Base-by-base conservation (phyloP, 108 stramenopile genomes). In the Cyclostephanos invisitatus region DNA sequence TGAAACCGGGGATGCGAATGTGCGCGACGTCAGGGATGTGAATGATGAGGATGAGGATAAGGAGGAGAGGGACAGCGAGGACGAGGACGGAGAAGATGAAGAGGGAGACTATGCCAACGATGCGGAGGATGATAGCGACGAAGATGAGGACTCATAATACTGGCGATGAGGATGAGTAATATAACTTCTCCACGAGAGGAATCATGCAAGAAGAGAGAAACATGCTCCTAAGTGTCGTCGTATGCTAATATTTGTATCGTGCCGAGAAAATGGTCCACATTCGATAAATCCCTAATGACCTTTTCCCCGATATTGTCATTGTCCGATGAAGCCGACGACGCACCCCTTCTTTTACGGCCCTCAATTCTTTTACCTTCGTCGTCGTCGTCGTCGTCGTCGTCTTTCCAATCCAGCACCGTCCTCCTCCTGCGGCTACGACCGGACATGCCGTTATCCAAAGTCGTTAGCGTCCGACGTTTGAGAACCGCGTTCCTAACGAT, bases 191-290 rank as follows among this genome's bases (percentile, higher is more conserved):
- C 9, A 63, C 22, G 20, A 25, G 8, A 62, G 22, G 3, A 28
- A 12, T 37, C 36, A 57, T 12, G 29, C 32, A 35, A 2, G 37
- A 59, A 15, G 11, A 28, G 37, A 59, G 29, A 27, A 28, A 32
- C 2, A 59, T 27, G 29, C 58, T 3, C 17, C 17, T 15, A 59
- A 59, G 27, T 35, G 57, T 78, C 77, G 62, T 78, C 64, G 49
- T 78, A 78, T 12, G 77, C 77, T 53, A 78, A 68, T 22, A 78
- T 62, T 55, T 78, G 66, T 71, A 78, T 53, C 20, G 47, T 78
- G 14, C 77, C 77, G 36, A 53, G 48, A 29, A 78, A 64, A 63
- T 37, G 53, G 38, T 69, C 62, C 9, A 58, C n/a, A 11, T 51
- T 54, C 21, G 42, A 20, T 44, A 10, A 21, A 36, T 59, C 36